phyloP scores from a whole-genome alignment of 2,329 filamentous ascomycete genomes.

The Ilyonectria destructans region DNA sequence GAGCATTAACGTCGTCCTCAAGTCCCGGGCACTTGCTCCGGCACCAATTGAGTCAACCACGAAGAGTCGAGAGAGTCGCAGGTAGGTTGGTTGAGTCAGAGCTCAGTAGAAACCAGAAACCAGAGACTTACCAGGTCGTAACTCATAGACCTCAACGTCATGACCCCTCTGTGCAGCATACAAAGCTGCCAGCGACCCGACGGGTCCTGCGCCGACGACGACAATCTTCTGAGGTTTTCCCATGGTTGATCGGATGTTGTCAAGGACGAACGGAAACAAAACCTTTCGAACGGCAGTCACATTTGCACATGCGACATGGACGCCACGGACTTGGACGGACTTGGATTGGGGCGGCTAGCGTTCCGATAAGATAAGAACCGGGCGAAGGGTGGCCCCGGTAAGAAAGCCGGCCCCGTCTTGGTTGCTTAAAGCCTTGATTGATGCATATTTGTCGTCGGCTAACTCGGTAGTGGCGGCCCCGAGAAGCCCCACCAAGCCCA shows the following conservation, averaged over 20 bases:
- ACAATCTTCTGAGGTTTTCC: constrained; percentile 76
- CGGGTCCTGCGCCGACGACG: constrained; percentile 92
- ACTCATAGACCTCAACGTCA: constrained; percentile 93
- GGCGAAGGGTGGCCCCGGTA: background rate
- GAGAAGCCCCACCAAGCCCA: constrained; percentile 34
- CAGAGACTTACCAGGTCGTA: constrained; percentile 83
- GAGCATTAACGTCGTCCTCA: background rate
- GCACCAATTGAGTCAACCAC: constrained; percentile 19
- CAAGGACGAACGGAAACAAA: constrained; percentile 46
- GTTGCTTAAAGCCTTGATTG: background rate
- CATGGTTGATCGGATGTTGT: constrained; percentile 51
- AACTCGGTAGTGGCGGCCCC: constrained; percentile 14
- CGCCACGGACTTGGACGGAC: background rate
- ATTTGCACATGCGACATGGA: constrained; percentile 16
- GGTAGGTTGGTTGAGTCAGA: constrained; percentile 1
- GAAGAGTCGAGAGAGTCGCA: constrained; percentile 1
- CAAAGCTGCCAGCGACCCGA: constrained; percentile 91
- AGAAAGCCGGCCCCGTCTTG: background rate
- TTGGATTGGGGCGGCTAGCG: constrained; percentile 11
- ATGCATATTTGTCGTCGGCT: constrained; percentile 10
- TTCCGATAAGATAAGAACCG: constrained; percentile 22
- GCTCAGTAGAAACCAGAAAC: constrained; percentile 24
- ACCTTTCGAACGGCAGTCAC: constrained; percentile 23
- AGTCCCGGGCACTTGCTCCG: constrained; percentile 7
- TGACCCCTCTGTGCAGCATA: constrained; percentile 93